Evolutionary conservation across 768 basidiomycete genomes (phyloP).

Genomic region (Lentinula lateritia): DNA sequence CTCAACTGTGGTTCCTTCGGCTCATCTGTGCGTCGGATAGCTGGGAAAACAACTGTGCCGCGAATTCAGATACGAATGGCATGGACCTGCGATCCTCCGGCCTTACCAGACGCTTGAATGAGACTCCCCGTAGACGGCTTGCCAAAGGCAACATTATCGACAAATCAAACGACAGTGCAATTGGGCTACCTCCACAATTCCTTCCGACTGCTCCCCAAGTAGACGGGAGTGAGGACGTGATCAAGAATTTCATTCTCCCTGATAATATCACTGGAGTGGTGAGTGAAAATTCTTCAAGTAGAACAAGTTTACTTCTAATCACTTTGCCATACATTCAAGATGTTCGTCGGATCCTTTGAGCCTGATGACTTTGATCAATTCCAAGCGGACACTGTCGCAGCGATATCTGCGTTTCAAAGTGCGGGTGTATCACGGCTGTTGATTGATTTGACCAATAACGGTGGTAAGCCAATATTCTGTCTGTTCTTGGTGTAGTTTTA

Average conservation of each 20-base stretch:
- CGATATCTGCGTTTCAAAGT: conserved; percentile 38
- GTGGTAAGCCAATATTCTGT: conserved; percentile 30
- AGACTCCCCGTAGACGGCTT: conserved; percentile 12
- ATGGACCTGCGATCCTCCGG: conserved; percentile 29
- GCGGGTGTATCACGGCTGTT: conserved; percentile 46
- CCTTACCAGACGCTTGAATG: not conserved
- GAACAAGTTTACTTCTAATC: not conserved
- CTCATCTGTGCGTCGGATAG: conserved; percentile 19
- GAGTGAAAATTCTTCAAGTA: conserved; percentile 15
- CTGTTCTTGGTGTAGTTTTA: not conserved
- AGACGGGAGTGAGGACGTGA: conserved; percentile 42
- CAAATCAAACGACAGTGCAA: conserved; percentile 30
- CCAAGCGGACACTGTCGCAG: conserved; percentile 43
- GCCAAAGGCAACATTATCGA: conserved; percentile 38
- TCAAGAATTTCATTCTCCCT: conserved; percentile 52
- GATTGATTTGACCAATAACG: conserved; percentile 59
- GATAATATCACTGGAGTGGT: conserved; percentile 57
- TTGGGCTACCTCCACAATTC: conserved; percentile 43
- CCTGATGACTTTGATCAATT: conserved; percentile 41
- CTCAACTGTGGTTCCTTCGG: not conserved
- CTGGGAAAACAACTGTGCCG: conserved; percentile 57
- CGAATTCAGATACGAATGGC: conserved; percentile 44
- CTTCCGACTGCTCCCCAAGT: conserved; percentile 39
- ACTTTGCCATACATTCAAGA: conserved; percentile 24
- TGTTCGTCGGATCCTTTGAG: conserved; percentile 58